Evolutionary conservation across 1,139 yeast species (phyloP).

Genomic region (Zygosaccharomyces sapae): DNA sequence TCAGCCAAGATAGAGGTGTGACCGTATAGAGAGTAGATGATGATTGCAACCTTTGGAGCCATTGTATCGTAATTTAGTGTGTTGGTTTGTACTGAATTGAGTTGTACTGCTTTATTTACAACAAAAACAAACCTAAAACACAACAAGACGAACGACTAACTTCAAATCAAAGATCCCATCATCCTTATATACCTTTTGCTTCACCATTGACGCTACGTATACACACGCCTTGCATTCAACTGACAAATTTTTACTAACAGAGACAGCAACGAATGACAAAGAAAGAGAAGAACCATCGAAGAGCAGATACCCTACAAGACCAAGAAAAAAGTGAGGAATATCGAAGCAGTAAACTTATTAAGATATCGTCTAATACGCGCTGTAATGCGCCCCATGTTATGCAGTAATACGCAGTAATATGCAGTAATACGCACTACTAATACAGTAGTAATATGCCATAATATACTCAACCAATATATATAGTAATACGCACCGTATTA

Average conservation of each 20-base stretch:
- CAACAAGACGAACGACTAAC: not conserved
- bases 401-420: no score
- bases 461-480: no score
- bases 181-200: not conserved
- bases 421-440: no score
- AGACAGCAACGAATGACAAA: not conserved
- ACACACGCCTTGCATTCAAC: not conserved
- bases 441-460: no score
- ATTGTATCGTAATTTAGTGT: no score
- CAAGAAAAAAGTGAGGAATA: not conserved
- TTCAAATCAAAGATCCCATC: not conserved
- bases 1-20: slow-evolving; percentile 68
- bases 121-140: not conserved
- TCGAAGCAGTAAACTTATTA: not conserved
- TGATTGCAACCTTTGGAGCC: slow-evolving; percentile 44
- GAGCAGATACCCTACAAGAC: no score
- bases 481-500: no score
- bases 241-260: not conserved
- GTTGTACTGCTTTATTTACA: not conserved
- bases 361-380: no score
- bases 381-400: no score
- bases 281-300: not conserved
- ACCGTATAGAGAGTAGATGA: slow-evolving; percentile 79
- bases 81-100: not conserved
- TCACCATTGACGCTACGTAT: not conserved